Evolutionary conservation across 257 asterid species (phyloP), one percentile per base, ranked within the genome.

Genomic region (Przewalskia tangutica): DNA sequence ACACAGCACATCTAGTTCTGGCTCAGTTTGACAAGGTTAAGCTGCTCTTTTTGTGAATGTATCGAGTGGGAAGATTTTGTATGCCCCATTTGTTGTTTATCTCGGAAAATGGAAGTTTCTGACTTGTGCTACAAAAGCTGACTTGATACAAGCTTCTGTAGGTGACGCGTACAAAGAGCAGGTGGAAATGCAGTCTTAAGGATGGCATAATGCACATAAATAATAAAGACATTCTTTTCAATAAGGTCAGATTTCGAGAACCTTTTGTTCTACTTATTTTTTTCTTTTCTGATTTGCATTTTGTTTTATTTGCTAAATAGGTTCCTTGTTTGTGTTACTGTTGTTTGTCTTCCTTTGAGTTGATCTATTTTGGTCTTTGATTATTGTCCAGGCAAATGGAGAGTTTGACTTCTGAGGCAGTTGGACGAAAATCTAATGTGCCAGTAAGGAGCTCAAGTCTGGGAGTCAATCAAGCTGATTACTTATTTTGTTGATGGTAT

Each of bases 101-200:
- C 79, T 12, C 18, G 32, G 48, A 20, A 48, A 27, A 20, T 23
- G 12, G 42, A 12, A 73, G 44, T 13, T 60, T 13, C 7, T 11
- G 77, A 23, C 48, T 65, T 68, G 75, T 48, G 55, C 60, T 73
- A 73, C 23, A 50, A 50, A 40, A 75, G 20, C 79, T 75, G 62
- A 75, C 79, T 75, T 75, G 46, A 23, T 75, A 75, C 79, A 75
- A 75, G 10, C 62, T 20, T 75, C 59, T 75, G 79, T 27, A 94
- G 98, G 98, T 95, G 77, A 95, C 99, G 8, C 93, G 98, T 78
- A 94, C 98, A 81, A 95, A 95, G 92, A 95, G 97, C 97, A 90
- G 91, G 94, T 95, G 99, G 99, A 95, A 95, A 58, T 95, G 98
- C 94, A 90, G 90, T 56, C 86, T 95, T 86, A 94, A 94, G 92